Evolutionary conservation across 345 rosid species (phyloP).

Genomic region (Gossypium longicalyx): DNA sequence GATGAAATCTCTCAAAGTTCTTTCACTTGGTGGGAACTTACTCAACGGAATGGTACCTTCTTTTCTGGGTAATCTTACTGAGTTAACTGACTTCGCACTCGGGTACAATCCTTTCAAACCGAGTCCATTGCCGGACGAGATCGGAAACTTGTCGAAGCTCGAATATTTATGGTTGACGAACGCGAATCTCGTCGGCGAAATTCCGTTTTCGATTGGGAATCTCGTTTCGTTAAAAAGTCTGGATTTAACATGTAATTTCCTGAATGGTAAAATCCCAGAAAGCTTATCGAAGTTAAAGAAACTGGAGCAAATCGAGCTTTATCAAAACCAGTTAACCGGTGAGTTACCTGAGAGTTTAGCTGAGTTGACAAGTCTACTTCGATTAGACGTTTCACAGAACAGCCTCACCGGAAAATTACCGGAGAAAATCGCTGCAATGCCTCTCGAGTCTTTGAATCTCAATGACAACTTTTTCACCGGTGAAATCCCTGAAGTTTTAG

Average conservation of each 20-base stretch:
- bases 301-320: slow-evolving; percentile 45
- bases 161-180: slow-evolving; percentile 27
- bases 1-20: slow-evolving; percentile 31
- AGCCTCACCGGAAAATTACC: slow-evolving; percentile 50
- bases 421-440: slow-evolving; percentile 40
- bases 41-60: slow-evolving; percentile 49
- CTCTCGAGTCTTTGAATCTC: slow-evolving; percentile 39
- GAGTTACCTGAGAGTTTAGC: slow-evolving; percentile 51
- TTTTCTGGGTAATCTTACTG: slow-evolving; percentile 43
- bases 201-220: slow-evolving; percentile 50
- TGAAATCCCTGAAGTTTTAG: slow-evolving; percentile 43
- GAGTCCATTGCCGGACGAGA: slow-evolving; percentile 39
- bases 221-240: slow-evolving; percentile 37
- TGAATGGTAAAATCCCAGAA: slow-evolving; percentile 50
- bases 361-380: slow-evolving; percentile 35
- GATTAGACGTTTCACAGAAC: slow-evolving; percentile 65
- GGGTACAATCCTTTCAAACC: slow-evolving; percentile 37
- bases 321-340: slow-evolving; percentile 35
- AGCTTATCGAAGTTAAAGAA: slow-evolving; percentile 37
- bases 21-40: slow-evolving; percentile 28
- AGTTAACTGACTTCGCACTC: slow-evolving; percentile 42
- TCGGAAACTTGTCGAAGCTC: slow-evolving; percentile 52
- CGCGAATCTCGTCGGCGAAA: slow-evolving; percentile 43
- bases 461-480: slow-evolving; percentile 61
- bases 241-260: slow-evolving; percentile 41